These are phyloP conservation scores for Parachaetomium inaequale DNA, from an alignment of 495 filamentous ascomycete species.

Conservation along the genomic window DNA sequence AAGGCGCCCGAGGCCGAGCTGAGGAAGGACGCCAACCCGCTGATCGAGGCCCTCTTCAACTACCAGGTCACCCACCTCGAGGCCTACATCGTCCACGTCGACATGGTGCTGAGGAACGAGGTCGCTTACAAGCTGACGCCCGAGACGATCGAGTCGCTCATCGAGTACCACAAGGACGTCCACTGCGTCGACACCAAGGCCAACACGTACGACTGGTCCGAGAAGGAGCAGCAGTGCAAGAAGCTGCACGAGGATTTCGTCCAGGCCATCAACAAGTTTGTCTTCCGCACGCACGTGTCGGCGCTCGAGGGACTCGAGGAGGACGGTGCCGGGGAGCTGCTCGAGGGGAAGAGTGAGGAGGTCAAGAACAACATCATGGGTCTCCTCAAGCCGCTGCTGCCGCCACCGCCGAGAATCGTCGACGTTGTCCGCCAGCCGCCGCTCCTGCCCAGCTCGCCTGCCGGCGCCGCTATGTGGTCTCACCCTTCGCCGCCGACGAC, in stretches of 20 bases:
- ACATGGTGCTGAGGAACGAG: slow-evolving; percentile 97
- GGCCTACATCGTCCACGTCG: slow-evolving; percentile 98
- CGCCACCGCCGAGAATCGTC: slow-evolving; percentile 87
- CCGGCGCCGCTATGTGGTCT: slow-evolving; percentile 76
- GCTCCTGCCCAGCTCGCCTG: slow-evolving; percentile 82
- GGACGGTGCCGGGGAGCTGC: slow-evolving; percentile 90
- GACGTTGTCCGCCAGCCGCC: slow-evolving; percentile 84
- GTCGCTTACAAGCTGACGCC: slow-evolving; percentile 98
- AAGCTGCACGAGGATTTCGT: slow-evolving; percentile 97
- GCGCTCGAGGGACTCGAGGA: slow-evolving; percentile 96
- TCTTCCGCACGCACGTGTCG: slow-evolving; percentile 84
- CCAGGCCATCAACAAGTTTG: slow-evolving; percentile 95
- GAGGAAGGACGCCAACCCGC: slow-evolving; percentile 76
- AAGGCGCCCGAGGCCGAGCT: slow-evolving; percentile 89
- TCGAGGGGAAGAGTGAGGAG: slow-evolving; percentile 88
- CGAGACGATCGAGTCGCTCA: slow-evolving; percentile 90
- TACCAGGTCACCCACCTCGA: slow-evolving; percentile 93
- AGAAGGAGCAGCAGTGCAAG: slow-evolving; percentile 94
- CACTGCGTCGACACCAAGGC: slow-evolving; percentile 88
- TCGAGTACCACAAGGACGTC: slow-evolving; percentile 96
- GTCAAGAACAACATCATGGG: slow-evolving; percentile 84
- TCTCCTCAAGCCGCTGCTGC: slow-evolving; percentile 83
- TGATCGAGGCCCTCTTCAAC: slow-evolving; percentile 89
- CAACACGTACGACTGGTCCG: slow-evolving; percentile 90
- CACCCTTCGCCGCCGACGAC: slow-evolving; percentile 50